Conservation (phyloP, 148 eudicot genomes). For the Suaeda aralocaspica region DNA sequence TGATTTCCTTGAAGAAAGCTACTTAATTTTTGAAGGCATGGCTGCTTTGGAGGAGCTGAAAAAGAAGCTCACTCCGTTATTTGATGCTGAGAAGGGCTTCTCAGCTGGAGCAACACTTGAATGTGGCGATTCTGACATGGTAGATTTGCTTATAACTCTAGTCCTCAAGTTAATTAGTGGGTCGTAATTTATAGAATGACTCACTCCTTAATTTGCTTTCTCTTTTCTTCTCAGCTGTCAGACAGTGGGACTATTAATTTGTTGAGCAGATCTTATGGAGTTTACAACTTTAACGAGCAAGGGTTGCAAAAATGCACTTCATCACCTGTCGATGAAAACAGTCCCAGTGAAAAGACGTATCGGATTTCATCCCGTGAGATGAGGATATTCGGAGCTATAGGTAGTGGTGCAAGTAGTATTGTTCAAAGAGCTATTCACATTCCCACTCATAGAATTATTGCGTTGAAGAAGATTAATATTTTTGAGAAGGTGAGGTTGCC, state of each 20-base stretch:
- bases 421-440: conserved; percentile 94
- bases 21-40: conserved; percentile 34
- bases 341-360: conserved; percentile 62
- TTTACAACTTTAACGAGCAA: conserved; percentile 81
- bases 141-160: conserved; percentile 20
- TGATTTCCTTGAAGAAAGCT: background rate
- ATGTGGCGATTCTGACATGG: conserved; percentile 66
- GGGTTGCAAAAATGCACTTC: conserved; percentile 82
- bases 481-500: conserved; percentile 72
- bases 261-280: conserved; percentile 85
- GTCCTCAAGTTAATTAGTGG: background rate
- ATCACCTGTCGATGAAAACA: conserved; percentile 47
- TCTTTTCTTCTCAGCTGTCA: conserved; percentile 38
- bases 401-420: conserved; percentile 97
- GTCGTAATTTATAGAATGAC: background rate
- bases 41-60: conserved; percentile 86
- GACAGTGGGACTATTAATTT: conserved; percentile 80
- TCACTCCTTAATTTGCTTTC: conserved; percentile 1
- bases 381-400: conserved; percentile 90
- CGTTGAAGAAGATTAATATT: conserved; percentile 92
- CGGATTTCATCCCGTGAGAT: conserved; percentile 86
- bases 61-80: conserved; percentile 86
- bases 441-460: conserved; percentile 77
- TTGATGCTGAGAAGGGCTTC: conserved; percentile 91
- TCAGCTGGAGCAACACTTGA: conserved; percentile 50